These are phyloP conservation scores for Paracamarosporium sp. DNA, from an alignment of 2,329 filamentous ascomycete genomes.

Conservation along the genomic window DNA sequence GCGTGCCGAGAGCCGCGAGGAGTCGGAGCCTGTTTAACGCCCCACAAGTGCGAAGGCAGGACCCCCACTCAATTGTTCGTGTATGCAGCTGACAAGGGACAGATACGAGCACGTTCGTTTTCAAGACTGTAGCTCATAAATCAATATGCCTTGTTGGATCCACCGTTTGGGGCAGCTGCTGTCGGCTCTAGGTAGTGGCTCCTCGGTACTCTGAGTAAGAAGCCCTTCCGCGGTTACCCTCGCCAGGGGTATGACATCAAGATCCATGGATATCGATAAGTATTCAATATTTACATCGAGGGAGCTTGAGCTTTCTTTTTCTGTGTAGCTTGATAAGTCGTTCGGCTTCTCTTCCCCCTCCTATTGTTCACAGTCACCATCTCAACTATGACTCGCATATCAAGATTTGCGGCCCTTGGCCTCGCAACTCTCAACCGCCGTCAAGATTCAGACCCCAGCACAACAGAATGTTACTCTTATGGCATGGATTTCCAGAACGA, in stretches of 20 bases:
- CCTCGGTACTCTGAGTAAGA: neutral
- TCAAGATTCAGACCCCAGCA: constrained; percentile 5
- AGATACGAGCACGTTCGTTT: neutral
- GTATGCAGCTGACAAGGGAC: neutral
- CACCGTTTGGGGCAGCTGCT: neutral
- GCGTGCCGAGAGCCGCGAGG: neutral
- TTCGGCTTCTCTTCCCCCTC: constrained; percentile 1
- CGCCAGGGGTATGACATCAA: neutral
- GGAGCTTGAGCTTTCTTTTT: neutral
- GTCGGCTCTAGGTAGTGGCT: neutral
- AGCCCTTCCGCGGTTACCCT: neutral
- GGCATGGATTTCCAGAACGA: constrained; percentile 48
- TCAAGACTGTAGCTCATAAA: neutral
- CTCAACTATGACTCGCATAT: constrained; percentile 11
- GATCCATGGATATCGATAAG: neutral
- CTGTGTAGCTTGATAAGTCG: neutral
- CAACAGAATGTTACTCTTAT: constrained; percentile 25
- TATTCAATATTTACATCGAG: neutral
- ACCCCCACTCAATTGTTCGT: neutral
- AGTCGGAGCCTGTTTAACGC: neutral
- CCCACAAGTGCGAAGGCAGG: neutral
- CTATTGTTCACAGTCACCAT: neutral
- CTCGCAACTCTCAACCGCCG: constrained; percentile 12
- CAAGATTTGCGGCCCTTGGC: constrained; percentile 13
- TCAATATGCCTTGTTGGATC: neutral